Conservation (phyloP, 345 rosid species). For the Eucalyptus sideroxylon region DNA sequence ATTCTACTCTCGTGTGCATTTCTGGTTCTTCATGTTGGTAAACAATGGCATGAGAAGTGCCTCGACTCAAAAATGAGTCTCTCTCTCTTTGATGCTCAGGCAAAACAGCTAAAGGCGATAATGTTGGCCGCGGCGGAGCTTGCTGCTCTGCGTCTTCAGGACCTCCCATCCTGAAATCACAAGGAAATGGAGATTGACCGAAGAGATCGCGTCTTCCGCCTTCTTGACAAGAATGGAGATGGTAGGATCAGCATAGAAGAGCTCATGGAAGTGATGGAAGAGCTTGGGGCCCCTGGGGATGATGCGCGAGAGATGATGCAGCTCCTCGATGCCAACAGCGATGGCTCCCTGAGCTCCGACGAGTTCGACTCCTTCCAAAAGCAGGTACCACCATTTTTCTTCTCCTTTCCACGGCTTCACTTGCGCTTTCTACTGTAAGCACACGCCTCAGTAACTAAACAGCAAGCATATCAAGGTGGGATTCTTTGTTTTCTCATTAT, state of each 20-base stretch:
- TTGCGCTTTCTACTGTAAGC: not conserved
- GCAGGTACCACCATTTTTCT: slow-evolving; percentile 27
- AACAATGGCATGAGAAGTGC: not conserved
- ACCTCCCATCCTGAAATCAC: slow-evolving; percentile 43
- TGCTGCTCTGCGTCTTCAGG: slow-evolving; percentile 83
- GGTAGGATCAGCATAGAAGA: slow-evolving; percentile 97
- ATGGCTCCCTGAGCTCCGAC: slow-evolving; percentile 87
- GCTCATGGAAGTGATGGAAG: slow-evolving; percentile 92
- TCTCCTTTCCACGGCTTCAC: not conserved
- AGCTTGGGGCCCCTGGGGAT: slow-evolving; percentile 91
- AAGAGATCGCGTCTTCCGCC: slow-evolving; percentile 59
- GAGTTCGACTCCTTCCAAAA: slow-evolving; percentile 78
- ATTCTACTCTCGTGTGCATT: not conserved
- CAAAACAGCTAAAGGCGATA: slow-evolving; percentile 78
- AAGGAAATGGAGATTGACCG: slow-evolving; percentile 33
- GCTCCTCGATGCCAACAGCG: slow-evolving; percentile 87
- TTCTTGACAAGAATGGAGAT: slow-evolving; percentile 83
- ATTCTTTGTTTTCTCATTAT: not conserved
- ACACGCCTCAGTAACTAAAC: not conserved
- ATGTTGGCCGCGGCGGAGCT: slow-evolving; percentile 97
- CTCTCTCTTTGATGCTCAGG: slow-evolving; percentile 15
- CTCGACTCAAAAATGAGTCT: not conserved
- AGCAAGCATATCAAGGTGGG: not conserved
- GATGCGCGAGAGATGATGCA: slow-evolving; percentile 94
- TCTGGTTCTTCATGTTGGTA: not conserved